A percentile compares a stretch with the other conserved stretches of the same genome.
Evolutionary conservation across 2,329 filamentous ascomycete species (phyloP).

Genomic region (Cordyceps sp.): DNA sequence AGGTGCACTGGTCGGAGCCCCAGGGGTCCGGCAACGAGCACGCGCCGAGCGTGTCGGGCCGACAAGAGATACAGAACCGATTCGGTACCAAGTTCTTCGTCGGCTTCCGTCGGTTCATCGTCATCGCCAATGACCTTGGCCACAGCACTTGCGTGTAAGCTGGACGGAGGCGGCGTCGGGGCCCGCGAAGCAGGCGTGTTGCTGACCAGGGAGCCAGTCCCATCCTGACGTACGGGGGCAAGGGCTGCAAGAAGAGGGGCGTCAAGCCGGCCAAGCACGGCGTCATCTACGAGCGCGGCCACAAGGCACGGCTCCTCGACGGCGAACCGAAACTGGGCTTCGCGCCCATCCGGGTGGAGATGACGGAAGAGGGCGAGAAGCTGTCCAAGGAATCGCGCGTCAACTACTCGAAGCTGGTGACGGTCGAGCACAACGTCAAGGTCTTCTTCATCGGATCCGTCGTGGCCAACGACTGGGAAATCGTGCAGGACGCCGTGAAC

Average conservation of each 20-base stretch:
- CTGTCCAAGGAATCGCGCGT: conserved; percentile 33
- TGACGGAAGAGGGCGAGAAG: conserved; percentile 25
- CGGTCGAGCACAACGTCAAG: conserved; percentile 39
- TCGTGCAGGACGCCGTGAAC: conserved; percentile 28
- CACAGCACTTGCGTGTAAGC: conserved; percentile 39
- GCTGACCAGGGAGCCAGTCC: conserved; percentile 20
- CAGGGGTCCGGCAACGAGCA: conserved; percentile 18
- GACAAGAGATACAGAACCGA: conserved; percentile 16
- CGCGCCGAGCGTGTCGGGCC: conserved; percentile 15
- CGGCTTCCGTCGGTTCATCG: conserved; percentile 36
- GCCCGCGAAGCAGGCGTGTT: neutral
- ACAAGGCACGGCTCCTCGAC: conserved; percentile 15
- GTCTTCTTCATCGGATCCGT: conserved; percentile 41
- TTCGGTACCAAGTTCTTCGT: conserved; percentile 25
- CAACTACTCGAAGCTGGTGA: conserved; percentile 39
- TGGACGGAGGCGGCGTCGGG: too few species aligned
- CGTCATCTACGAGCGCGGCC: conserved; percentile 25
- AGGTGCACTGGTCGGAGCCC: conserved; percentile 37
- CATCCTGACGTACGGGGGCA: conserved; percentile 36
- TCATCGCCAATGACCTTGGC: conserved; percentile 32
- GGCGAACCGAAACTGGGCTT: conserved; percentile 32
- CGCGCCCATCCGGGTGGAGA: conserved; percentile 23
- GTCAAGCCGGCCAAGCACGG: conserved; percentile 36
- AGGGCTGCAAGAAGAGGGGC: conserved; percentile 35
- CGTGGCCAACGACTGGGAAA: conserved; percentile 18